phyloP scores from a whole-genome alignment of 345 rosid species.

The Citrus hindsii region DNA sequence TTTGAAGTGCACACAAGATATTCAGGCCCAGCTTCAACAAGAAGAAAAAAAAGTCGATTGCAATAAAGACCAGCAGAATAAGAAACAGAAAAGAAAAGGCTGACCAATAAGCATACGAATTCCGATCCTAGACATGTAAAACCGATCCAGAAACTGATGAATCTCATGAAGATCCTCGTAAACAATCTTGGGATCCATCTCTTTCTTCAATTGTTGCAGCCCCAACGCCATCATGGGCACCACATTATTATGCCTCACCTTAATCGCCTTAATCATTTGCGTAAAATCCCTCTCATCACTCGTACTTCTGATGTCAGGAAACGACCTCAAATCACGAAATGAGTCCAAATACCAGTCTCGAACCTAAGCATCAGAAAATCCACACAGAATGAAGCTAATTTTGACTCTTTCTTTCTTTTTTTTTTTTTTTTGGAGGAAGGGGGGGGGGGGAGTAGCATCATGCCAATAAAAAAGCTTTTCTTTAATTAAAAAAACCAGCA shows the following conservation, averaged over 20 bases:
- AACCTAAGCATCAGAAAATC: slow-evolving; percentile 48
- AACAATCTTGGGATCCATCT: slow-evolving; percentile 39
- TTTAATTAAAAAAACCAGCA: neutral
- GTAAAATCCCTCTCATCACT: slow-evolving; percentile 78
- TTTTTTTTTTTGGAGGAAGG: rapidly evolving
- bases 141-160: slow-evolving; percentile 91
- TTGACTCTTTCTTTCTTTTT: neutral
- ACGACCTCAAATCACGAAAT: slow-evolving; percentile 80
- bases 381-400: neutral
- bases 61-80: neutral
- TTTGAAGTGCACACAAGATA: neutral
- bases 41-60: neutral
- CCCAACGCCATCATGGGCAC: slow-evolving; percentile 98
- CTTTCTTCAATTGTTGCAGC: slow-evolving; percentile 92
- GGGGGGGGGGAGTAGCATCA: no score
- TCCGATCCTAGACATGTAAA: slow-evolving; percentile 91
- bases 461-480: no score
- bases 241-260: slow-evolving; percentile 97
- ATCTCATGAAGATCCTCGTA: slow-evolving; percentile 74
- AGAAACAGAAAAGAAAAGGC: slow-evolving; percentile 14
- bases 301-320: slow-evolving; percentile 74
- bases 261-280: slow-evolving; percentile 89
- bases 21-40: neutral
- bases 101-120: slow-evolving; percentile 92
- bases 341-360: slow-evolving; percentile 99